Evolutionary conservation across 2,329 filamentous ascomycete species (phyloP), one percentile per base, ranked within the genome.

Genomic region (Pseudophaeomoniella oleicola): DNA sequence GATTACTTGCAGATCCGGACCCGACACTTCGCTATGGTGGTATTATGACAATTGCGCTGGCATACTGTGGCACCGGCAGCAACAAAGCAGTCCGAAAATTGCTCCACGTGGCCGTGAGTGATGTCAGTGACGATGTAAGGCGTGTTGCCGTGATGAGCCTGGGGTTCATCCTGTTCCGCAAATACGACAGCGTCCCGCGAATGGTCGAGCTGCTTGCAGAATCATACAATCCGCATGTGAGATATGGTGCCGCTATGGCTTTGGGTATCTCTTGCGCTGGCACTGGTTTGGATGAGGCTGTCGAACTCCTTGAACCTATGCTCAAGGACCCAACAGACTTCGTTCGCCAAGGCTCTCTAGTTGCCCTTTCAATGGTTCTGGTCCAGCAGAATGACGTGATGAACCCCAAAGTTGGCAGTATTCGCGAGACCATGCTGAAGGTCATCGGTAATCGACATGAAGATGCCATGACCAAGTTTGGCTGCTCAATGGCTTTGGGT

Each of bases 281-380:
- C 34, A 98, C 90, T 36, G 90, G 90, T 11, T 70, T 96, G 18
- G 86, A 94, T 44, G 90, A 98, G 62, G 90, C 92, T 15, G 90
- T 96, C 43, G 90, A 98, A 51, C 71, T 98, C 13, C 71, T 98
- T 3, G 90, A 98, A 65, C 90, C 90, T 13, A 98, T 98, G 90
- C 87, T 94, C 67, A 98, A 96, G 68, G 90, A 98, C 50, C 92
- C 90, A 5, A 93, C 87, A 40, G 90, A 98, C 63, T 98, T 98
- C 56, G 90, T 98, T 36, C 80, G 92, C 48, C 90, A 98, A 60
- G 90, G 92, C 54, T 88, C 90, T 30, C 68, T 96, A 44, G 96
- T 98, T 49, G 76, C 90, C 2, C 70, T 96, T 39, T 76, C 90
- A 41, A 98, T 98, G 90, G 94, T 98, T 50, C 79, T 98, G 71